Evolutionary conservation across 2,329 filamentous ascomycete genomes (phyloP).

Genomic region (Aureobasidium uvarum): DNA sequence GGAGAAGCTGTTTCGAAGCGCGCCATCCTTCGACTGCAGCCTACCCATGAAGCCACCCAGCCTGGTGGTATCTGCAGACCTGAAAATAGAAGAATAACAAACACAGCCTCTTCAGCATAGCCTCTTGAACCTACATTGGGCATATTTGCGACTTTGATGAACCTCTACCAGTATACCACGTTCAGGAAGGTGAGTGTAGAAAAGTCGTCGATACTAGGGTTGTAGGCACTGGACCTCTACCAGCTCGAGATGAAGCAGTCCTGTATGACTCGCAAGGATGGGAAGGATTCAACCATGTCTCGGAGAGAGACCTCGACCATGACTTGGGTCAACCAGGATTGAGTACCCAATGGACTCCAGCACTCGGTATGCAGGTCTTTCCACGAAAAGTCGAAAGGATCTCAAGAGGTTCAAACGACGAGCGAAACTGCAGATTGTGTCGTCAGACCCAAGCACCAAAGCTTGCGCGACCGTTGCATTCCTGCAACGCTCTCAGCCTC

Average conservation of each 20-base stretch:
- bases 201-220: neutral
- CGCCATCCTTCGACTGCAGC: conserved; percentile 18
- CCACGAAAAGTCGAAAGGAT: neutral
- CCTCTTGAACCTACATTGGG: neutral
- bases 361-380: neutral
- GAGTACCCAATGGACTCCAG: neutral
- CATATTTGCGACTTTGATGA: neutral
- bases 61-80: neutral
- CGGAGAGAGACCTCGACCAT: neutral
- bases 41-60: neutral
- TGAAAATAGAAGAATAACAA: conserved; percentile 2
- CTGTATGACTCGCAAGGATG: neutral
- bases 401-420: neutral
- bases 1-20: conserved; percentile 3
- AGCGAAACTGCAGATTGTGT: neutral
- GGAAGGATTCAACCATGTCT: conserved; percentile 14
- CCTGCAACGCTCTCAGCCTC: conserved; percentile 5
- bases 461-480: neutral
- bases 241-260: conserved; percentile 13
- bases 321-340: neutral
- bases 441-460: conserved; percentile 1
- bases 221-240: neutral
- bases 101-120: neutral
- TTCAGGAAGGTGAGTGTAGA: neutral
- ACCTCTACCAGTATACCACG: neutral